Evolutionary conservation across 1,284 basidiomycete genomes (phyloP), one percentile per base, ranked within the genome.

Genomic region (Fomes fomentarius): DNA sequence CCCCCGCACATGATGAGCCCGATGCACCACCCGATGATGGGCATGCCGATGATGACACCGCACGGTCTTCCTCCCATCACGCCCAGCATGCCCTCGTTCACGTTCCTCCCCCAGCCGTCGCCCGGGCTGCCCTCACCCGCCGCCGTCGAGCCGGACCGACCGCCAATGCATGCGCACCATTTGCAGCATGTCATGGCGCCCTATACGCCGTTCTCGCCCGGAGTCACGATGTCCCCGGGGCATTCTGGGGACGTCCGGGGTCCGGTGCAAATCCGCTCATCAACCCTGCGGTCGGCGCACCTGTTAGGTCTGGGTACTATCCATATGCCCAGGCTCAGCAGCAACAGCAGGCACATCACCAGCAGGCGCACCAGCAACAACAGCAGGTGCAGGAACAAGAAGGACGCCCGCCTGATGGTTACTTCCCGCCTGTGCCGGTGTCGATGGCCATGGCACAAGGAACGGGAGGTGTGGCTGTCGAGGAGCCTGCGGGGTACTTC

Each of bases 81-180:
- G 24, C 88, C 88, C 1, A 85, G 84, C 60, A 91, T 91, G 89
- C 88, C 88, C 6, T 79, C 85, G 10, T 91, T 91, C 71, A 82
- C 79, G 21, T 90, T 90, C 69, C 71, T 81, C 35, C 77, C 79
- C 37, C 81, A 83, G 38, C 70, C 63, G 35, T 69, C 64, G 21
- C 67, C 71, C 2, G 63, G 58, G 4, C 47, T 47, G 40, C 55
- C 52, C 14, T 49, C 54, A 8, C 50, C 54, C 28, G 50, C 38
- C 10, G 56, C 47, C 46, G 58, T 46, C 17, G 67, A 48, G 21
- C 47, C 34, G 28, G 42, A 49, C 45, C 46, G 43, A 19, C 19
- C 46, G 43, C 37, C 56, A 39, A 49, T 58, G 47, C 61, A 60
- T 49, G 61, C 58, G 50, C 59, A 57, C 38, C 28, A 30, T 30